phyloP scores from a whole-genome alignment of 202 grass and related monocot species.

The Schoenoplectus triqueter region DNA sequence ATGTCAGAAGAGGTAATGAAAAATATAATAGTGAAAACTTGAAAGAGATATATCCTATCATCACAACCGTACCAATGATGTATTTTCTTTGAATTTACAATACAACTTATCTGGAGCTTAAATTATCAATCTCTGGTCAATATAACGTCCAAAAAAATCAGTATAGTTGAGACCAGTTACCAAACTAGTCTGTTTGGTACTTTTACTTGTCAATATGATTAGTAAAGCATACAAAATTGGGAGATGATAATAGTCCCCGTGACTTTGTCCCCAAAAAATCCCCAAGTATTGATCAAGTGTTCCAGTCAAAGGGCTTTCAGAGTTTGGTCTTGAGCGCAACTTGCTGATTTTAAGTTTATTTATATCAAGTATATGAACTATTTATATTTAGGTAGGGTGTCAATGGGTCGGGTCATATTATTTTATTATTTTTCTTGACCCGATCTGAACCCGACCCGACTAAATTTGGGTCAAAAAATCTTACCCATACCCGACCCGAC shows the following conservation, averaged over 20 bases:
- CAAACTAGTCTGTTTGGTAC: background rate
- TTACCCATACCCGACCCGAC: too few species aligned
- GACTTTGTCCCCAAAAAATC: too few species aligned
- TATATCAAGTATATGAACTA: too few species aligned
- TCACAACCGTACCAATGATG: background rate
- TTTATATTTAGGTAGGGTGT: too few species aligned
- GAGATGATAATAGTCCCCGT: background rate
- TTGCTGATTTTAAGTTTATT: too few species aligned
- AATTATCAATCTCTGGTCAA: background rate
- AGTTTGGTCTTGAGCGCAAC: too few species aligned
- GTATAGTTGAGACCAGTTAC: background rate
- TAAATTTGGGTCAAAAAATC: too few species aligned
- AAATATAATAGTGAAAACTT: background rate
- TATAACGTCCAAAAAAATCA: conserved; percentile 9
- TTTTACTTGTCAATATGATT: background rate
- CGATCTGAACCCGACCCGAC: too few species aligned
- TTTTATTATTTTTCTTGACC: too few species aligned
- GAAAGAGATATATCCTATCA: conserved; percentile 7
- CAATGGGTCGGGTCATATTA: too few species aligned
- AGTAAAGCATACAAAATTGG: conserved; percentile 6
- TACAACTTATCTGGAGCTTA: conserved; percentile 8
- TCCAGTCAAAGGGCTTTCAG: too few species aligned
- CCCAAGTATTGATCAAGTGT: too few species aligned
- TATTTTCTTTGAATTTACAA: background rate
- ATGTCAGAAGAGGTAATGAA: background rate